A percentile compares a stretch with the other conserved stretches of the same genome.
These are phyloP conservation scores for Candida boleticola DNA, from an alignment of 805 yeast genomes.

Conservation along the genomic window DNA sequence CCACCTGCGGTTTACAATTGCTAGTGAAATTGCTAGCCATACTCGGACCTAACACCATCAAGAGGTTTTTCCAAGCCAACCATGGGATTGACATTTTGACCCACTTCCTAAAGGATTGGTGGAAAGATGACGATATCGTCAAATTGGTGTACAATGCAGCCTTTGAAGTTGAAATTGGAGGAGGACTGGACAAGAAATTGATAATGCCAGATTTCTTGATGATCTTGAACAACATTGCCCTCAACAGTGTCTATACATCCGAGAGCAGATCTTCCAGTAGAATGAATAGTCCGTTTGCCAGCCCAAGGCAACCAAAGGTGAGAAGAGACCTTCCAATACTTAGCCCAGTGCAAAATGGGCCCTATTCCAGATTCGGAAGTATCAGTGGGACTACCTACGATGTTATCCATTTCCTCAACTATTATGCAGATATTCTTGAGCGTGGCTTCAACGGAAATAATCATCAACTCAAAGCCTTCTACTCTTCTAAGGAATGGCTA, in stretches of 20 bases:
- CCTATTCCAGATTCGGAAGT: too few species aligned
- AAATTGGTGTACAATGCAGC: conserved; percentile 24
- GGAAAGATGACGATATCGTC: conserved; percentile 47
- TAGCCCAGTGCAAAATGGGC: too few species aligned
- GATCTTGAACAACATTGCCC: conserved; percentile 29
- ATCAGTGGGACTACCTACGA: conserved; percentile 19
- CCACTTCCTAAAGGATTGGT: conserved; percentile 44
- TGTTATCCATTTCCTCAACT: conserved; percentile 33
- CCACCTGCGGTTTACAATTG: conserved; percentile 40
- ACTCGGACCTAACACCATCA: conserved; percentile 46
- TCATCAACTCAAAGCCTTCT: conserved; percentile 21
- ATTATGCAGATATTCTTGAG: conserved; percentile 28
- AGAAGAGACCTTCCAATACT: conserved; percentile 12
- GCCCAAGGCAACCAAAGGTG: not conserved
- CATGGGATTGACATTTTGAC: conserved; percentile 52
- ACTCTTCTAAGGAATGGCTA: conserved; percentile 30
- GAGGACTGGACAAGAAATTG: conserved; percentile 17
- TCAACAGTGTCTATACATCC: conserved; percentile 29
- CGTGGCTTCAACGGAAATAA: conserved; percentile 24
- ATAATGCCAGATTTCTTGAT: conserved; percentile 48
- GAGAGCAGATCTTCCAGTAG: conserved; percentile 24
- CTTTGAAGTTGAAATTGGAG: not conserved
- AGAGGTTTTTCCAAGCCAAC: conserved; percentile 45
- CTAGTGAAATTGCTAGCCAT: conserved; percentile 48
- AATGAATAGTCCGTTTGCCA: conserved; percentile 32